Evolutionary conservation across 2,329 filamentous ascomycete genomes (phyloP), one percentile per base, ranked within the genome.

Genomic region (Colletotrichum salicis): DNA sequence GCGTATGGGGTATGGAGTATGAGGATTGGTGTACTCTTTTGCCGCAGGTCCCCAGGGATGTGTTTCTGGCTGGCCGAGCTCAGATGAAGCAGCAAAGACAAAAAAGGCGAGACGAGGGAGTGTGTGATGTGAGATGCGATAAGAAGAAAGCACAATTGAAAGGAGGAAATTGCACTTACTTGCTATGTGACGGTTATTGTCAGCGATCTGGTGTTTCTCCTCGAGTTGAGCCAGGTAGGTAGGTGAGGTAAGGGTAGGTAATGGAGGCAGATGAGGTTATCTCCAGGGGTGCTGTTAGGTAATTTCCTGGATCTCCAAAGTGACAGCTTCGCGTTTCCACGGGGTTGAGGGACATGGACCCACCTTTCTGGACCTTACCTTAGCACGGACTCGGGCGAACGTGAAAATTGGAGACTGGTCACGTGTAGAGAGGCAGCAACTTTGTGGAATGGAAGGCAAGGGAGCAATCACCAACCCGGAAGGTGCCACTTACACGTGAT

Each of bases 271-370:
- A 69, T 71, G 52, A 71, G 69, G 59, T 48, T 71, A 55, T 69
- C 65, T 63, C 60, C 56, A 66, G 48, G 48, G 48, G 58, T 55
- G 41, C 57, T 52, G 64, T 60, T 61, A 56, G 35, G 69, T 70
- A 72, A 72, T 72, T 72, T 72, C 65, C 65, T 59, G 29, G 22
- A 59, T 64, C 59, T 71, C 31, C 19, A 72, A 70, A 64, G 70
- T 72, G 65, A 72, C 70, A 69, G 65, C 70, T 69, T 71, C 69
- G 48, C 65, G 13, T 48, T 71, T 51, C 24, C 41, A 51, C 51
- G 51, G 57, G n/a, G 33, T 52, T n/a, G 31, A 41, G 58, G n/a
- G 58, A 11, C 5, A 2, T 7, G 63, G 64, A 41, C 37, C 65
- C 64, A 24, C 59, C 52, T 37, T 58, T 58, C 22, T 52, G 48